Conservation (phyloP, 441 rosid genomes). For the Melastoma candidum region DNA sequence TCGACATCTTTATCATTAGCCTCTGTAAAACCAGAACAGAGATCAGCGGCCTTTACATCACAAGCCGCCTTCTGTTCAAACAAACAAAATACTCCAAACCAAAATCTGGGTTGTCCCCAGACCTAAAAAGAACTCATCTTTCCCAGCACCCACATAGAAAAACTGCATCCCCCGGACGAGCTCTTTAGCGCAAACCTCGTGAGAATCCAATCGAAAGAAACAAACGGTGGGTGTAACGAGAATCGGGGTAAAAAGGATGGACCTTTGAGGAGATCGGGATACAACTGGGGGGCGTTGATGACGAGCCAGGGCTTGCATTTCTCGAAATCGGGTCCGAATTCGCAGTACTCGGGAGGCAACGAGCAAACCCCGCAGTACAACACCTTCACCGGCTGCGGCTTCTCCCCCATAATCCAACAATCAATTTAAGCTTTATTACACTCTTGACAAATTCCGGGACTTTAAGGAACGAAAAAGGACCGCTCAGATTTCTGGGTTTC, state of each 20-base stretch:
- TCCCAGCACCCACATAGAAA: neutral
- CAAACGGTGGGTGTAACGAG: neutral
- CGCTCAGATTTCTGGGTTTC: no score
- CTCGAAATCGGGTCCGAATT: slow-evolving; percentile 79
- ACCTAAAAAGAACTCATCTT: neutral
- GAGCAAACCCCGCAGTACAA: slow-evolving; percentile 65
- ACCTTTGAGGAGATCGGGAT: slow-evolving; percentile 50
- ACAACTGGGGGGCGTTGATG: slow-evolving; percentile 69
- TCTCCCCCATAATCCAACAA: slow-evolving; percentile 46
- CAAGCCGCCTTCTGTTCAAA: neutral
- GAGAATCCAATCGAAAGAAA: slow-evolving; percentile 4
- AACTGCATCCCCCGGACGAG: no score
- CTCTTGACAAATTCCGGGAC: no score
- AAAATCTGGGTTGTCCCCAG: no score
- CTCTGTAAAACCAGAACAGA: slow-evolving; percentile 17
- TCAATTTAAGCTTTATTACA: no score
- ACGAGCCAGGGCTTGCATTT: slow-evolving; percentile 93
- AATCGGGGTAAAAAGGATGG: neutral
- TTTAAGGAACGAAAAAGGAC: no score
- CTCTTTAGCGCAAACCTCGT: neutral
- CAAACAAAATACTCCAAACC: no score
- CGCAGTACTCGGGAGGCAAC: slow-evolving; percentile 88
- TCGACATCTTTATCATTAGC: slow-evolving; percentile 34
- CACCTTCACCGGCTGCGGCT: slow-evolving; percentile 64
- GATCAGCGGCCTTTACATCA: neutral